Percentiles rank a stretch among this genome's conserved stretches.
These are phyloP conservation scores for Solanum corneliomulleri DNA, from an alignment of 257 asterid species.

Conservation along the genomic window DNA sequence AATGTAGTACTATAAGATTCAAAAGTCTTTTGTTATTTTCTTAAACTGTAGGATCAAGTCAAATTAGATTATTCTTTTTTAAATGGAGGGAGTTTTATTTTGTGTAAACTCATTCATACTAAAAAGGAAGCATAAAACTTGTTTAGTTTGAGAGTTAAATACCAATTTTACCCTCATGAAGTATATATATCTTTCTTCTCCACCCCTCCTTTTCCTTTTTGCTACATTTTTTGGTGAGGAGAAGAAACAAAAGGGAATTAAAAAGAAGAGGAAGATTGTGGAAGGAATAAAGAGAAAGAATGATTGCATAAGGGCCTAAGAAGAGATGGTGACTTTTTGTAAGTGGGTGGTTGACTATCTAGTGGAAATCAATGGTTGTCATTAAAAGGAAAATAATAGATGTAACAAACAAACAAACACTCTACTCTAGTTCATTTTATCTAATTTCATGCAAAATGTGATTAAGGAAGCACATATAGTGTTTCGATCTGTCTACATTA, in stretches of 20 bases:
- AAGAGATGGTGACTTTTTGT: not conserved
- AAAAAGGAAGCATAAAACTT: not conserved
- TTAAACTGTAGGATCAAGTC: too few species aligned
- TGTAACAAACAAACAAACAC: not conserved
- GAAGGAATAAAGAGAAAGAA: not conserved
- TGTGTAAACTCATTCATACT: not conserved
- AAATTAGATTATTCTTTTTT: too few species aligned
- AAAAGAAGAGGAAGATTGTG: not conserved
- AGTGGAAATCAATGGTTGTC: not conserved
- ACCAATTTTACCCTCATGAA: not conserved
- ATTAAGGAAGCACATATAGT: too few species aligned
- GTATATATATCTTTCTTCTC: not conserved
- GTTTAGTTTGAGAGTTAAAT: not conserved
- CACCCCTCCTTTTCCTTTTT: not conserved
- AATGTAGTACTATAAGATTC: too few species aligned
- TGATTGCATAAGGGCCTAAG: not conserved
- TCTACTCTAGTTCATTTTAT: not conserved
- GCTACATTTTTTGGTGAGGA: not conserved
- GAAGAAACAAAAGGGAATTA: not conserved
- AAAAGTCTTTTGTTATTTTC: too few species aligned
- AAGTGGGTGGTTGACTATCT: not conserved
- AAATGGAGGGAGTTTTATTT: too few species aligned
- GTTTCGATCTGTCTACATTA: too few species aligned
- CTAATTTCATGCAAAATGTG: not conserved
- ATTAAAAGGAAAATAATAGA: not conserved